These are phyloP conservation scores for Onygenales sp. DNA, from an alignment of 2,329 filamentous ascomycete species.

Conservation along the genomic window DNA sequence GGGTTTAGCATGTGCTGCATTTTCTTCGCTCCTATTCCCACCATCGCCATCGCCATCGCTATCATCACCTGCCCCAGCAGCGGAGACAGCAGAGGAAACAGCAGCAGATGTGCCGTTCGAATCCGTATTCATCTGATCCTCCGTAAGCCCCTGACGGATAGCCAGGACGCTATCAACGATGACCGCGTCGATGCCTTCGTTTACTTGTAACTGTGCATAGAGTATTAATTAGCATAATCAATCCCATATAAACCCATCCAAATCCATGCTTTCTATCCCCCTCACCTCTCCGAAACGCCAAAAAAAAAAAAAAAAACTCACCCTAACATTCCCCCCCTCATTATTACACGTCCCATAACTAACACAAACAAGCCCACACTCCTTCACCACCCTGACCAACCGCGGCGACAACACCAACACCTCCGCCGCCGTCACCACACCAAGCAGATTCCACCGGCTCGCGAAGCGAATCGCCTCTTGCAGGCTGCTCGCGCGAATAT, in stretches of 20 bases:
- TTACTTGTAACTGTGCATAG: conserved; percentile 62
- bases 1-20: too few relatives aligned
- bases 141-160: conserved; percentile 79
- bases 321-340: conserved; percentile 72
- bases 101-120: not conserved
- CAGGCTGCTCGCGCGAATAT: conserved; percentile 80
- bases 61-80: too few relatives aligned
- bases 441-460: conserved; percentile 85
- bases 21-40: too few relatives aligned
- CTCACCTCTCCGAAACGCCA: conserved; percentile 2
- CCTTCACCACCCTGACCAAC: conserved; percentile 86
- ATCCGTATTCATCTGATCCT: conserved; percentile 13
- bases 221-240: conserved; percentile 1
- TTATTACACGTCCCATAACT: conserved; percentile 92
- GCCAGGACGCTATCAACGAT: conserved; percentile 93
- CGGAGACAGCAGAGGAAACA: too few relatives aligned
- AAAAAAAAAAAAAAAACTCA: conserved; percentile 35
- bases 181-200: conserved; percentile 92
- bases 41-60: too few relatives aligned
- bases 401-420: conserved; percentile 83
- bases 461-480: conserved; percentile 96
- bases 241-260: not conserved
- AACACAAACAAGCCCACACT: conserved; percentile 86
- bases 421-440: conserved; percentile 80
- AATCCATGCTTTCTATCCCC: too few relatives aligned